These are phyloP conservation scores for Metschnikowia kunwiensis DNA, from an alignment of 805 yeast genomes.

Conservation along the genomic window DNA sequence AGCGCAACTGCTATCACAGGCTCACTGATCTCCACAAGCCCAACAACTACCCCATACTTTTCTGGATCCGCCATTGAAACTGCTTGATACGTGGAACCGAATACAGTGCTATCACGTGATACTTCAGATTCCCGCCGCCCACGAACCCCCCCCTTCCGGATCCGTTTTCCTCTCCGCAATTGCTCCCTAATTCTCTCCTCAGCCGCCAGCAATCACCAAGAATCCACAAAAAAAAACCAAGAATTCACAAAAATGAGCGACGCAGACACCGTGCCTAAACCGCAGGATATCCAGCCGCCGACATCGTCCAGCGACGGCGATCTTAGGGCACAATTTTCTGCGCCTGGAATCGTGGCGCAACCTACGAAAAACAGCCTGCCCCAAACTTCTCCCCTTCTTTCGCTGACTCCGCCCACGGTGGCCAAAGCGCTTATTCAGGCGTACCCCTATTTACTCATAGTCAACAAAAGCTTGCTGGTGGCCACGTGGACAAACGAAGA, in stretches of 20 bases:
- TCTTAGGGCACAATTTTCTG: conserved; percentile 30
- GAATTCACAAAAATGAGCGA: conserved; percentile 14
- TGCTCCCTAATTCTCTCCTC: too few species aligned
- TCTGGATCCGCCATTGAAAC: too few species aligned
- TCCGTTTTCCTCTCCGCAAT: too few species aligned
- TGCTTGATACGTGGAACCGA: too few species aligned
- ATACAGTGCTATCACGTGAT: too few species aligned
- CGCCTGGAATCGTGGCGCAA: conserved; percentile 5
- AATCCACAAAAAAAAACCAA: background rate
- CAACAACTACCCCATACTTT: too few species aligned
- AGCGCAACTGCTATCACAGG: too few species aligned
- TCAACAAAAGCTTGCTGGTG: conserved; percentile 65
- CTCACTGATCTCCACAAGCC: too few species aligned
- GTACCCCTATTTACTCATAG: conserved; percentile 78
- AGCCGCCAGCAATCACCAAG: too few species aligned
- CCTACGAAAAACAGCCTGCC: conserved; percentile 26
- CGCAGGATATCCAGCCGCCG: conserved; percentile 14
- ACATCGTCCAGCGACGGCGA: conserved; percentile 18
- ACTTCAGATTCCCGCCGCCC: too few species aligned
- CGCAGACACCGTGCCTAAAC: conserved; percentile 12
- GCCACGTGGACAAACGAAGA: conserved; percentile 92
- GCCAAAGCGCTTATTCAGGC: conserved; percentile 78
- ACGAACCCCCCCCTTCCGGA: too few species aligned
- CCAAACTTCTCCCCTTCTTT: conserved; percentile 74
- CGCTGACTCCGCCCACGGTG: conserved; percentile 88